phyloP scores from a whole-genome alignment of 352 stramenopile species.

The Globisporangium nodosum region DNA sequence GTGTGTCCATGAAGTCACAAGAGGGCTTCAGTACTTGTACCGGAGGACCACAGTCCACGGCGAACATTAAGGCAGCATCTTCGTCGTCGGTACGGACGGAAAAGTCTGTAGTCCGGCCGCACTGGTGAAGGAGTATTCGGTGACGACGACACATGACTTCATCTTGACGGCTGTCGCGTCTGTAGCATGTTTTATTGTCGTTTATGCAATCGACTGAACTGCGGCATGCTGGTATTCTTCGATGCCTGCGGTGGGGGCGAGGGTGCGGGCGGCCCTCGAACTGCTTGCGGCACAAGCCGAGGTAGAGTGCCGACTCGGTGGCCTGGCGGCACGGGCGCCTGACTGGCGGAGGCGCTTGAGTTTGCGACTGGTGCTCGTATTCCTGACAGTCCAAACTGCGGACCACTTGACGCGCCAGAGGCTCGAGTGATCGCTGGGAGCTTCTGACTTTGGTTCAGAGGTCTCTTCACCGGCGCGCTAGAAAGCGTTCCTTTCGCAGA shows the following conservation, averaged over 20 bases:
- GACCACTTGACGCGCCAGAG: not conserved
- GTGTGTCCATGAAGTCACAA: no score
- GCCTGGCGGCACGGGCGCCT: not conserved
- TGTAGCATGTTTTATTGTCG: conserved; percentile 19
- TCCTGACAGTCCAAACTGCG: conserved; percentile 11
- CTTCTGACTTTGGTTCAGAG: conserved; percentile 1
- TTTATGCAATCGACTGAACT: conserved; percentile 63
- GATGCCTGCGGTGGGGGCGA: conserved; percentile 29
- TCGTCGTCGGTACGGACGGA: no score
- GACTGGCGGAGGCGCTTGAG: not conserved
- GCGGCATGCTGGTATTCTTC: conserved; percentile 37
- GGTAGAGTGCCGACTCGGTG: conserved; percentile 24
- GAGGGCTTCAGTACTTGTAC: no score
- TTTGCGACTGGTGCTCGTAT: not conserved
- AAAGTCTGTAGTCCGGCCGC: no score
- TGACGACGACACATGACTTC: not conserved
- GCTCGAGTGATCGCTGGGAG: conserved; percentile 8
- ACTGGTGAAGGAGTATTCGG: no score
- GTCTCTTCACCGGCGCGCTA: conserved; percentile 2
- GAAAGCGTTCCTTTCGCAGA: not conserved
- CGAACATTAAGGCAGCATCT: no score
- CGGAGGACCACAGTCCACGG: no score
- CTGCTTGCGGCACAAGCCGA: conserved; percentile 18
- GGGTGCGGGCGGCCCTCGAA: conserved; percentile 19
- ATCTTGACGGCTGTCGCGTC: no score